These are phyloP conservation scores for Setomelanomma holmii DNA, from an alignment of 2,329 filamentous ascomycete species.

Conservation along the genomic window DNA sequence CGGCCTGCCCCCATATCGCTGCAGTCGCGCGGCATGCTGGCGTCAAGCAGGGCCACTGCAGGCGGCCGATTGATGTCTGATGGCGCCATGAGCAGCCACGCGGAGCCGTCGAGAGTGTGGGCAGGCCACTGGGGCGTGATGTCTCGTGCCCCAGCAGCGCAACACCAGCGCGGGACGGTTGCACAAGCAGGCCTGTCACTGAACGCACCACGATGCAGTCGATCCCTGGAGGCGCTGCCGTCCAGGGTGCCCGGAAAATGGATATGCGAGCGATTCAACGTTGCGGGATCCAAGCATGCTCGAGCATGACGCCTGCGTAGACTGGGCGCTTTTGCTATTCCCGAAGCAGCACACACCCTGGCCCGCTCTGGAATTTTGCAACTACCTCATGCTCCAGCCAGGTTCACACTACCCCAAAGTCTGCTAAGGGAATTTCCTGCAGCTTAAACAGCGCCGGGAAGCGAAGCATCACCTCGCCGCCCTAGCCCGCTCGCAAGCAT, in stretches of 20 bases:
- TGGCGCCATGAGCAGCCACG: constrained; percentile 25
- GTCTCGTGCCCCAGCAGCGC: constrained; percentile 35
- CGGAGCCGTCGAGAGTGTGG: too few relatives aligned
- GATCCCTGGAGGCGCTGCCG: constrained; percentile 43
- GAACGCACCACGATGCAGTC: constrained; percentile 36
- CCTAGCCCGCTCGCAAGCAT: constrained; percentile 47
- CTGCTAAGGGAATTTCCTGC: constrained; percentile 50
- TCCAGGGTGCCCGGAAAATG: constrained; percentile 37
- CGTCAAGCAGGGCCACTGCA: constrained; percentile 21
- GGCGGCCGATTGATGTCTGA: constrained; percentile 12
- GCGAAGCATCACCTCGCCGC: constrained; percentile 49
- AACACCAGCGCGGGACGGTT: constrained; percentile 38
- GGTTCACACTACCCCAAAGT: constrained; percentile 51
- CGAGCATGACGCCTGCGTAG: constrained; percentile 43
- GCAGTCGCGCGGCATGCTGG: constrained; percentile 25
- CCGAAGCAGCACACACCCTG: constrained; percentile 37
- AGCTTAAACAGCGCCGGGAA: constrained; percentile 50
- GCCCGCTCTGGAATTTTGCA: constrained; percentile 43
- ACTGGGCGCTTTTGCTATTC: constrained; percentile 42
- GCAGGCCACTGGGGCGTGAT: constrained; percentile 22
- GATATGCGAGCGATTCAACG: constrained; percentile 49
- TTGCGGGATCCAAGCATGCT: constrained; percentile 45
- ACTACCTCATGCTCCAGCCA: constrained; percentile 51
- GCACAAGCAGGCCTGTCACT: constrained; percentile 17
- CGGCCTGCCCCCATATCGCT: constrained; percentile 18